Base-by-base conservation (phyloP, 192 early-diverging fungal genomes). In the Backusella luteola region DNA sequence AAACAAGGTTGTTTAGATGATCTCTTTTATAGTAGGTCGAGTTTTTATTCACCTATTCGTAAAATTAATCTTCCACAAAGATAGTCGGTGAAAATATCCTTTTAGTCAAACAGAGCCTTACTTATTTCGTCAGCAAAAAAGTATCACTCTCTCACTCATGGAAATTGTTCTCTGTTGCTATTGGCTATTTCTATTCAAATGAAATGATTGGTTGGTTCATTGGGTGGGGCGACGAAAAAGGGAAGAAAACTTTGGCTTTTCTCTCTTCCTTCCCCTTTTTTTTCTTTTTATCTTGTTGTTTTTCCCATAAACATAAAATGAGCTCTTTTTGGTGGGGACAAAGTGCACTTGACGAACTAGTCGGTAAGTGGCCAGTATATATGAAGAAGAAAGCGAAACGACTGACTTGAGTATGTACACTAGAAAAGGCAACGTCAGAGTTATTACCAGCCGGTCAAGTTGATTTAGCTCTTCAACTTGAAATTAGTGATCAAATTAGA, bases 401-500 rank as follows among this genome's bases (percentile, higher is more conserved):
- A 36, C 17, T 15, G 7, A 67, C 34, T 67, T 67, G 14, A 34
- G 35, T 36, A 4, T 67, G 8, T 36, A 17, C 19, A 29, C 15
- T 67, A 92, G 93, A 92, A 67, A 91, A 88, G 44, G 94, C 96
- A 39, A 98, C 97, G 15, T 91, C 92, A 2, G 98, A 99, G 81
- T 93, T 93, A 76, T 80, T 97, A 9, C 96, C 95, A 35, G 87
- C 88, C 52, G 95, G 95, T 66, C 84, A 90, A 77, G 94, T 94
- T 44, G 93, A 99, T 85, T 86, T 97, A 12, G 88, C 89, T 8
- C 78, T 90, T 2, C 90, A 92, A 72, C 87, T 98, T 38, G 97
- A 98, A 76, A 96, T 99, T 79, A 92, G 91, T 44, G 98, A 99
- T 87, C 90, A 92, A 81, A 91, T 99, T 71, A 92, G 97, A 76